Conservation (phyloP, 192 early-diverging fungal genomes). For the Coemansia reversa region DNA sequence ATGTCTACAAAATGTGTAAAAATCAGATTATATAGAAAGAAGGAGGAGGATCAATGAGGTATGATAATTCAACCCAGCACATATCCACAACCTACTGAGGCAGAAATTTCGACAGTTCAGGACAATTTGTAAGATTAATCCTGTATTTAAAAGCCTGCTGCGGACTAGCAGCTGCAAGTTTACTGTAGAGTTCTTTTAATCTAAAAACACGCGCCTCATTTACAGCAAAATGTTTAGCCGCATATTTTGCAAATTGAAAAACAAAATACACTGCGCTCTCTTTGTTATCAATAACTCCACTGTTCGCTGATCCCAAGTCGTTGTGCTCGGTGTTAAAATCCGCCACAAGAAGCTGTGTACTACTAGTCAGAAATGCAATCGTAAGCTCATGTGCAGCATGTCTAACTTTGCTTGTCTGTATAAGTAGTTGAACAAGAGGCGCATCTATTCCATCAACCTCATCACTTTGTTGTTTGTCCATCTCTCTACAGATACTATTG, state of each 20-base stretch:
- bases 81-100: background rate
- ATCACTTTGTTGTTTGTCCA: slow-evolving; percentile 7
- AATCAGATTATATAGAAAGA: no score
- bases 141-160: slow-evolving; percentile 43
- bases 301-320: background rate
- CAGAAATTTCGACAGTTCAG: slow-evolving; percentile 24
- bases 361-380: slow-evolving; percentile 25
- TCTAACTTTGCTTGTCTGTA: slow-evolving; percentile 19
- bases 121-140: slow-evolving; percentile 30
- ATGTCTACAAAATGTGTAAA: no score
- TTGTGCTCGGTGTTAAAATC: slow-evolving; percentile 11
- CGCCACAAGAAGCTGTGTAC: slow-evolving; percentile 10
- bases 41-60: background rate
- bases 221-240: slow-evolving; percentile 31
- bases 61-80: background rate
- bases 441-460: background rate
- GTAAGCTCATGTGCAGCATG: slow-evolving; percentile 36
- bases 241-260: slow-evolving; percentile 29
- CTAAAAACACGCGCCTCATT: slow-evolving; percentile 8
- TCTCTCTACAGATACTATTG: slow-evolving; percentile 15
- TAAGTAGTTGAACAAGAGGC: slow-evolving; percentile 26
- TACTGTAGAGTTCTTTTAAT: slow-evolving; percentile 20
- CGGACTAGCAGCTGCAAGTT: slow-evolving; percentile 21
- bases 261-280: slow-evolving; percentile 34
- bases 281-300: slow-evolving; percentile 12